Base-by-base conservation (phyloP, 2,329 filamentous ascomycete genomes). In the Arachnopeziza araneosa region DNA sequence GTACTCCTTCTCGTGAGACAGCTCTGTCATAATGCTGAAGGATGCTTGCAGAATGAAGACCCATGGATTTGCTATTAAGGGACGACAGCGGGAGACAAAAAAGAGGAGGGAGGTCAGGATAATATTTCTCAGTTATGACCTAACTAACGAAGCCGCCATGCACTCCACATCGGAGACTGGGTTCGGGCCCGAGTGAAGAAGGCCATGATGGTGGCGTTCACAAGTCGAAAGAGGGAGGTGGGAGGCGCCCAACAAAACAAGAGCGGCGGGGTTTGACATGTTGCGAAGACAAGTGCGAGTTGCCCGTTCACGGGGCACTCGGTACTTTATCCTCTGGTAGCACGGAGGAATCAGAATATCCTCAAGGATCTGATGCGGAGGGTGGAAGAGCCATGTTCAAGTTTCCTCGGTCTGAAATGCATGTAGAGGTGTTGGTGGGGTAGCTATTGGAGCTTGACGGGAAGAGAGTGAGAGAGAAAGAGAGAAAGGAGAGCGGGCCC, bases 1-100 rank as follows among this genome's bases (percentile, higher is more conserved):
- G 24, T 9, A 9, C 52, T 54, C 52, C 24, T 54, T 30, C 24
- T 54, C 52, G 12, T 67, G 48, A 23, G 60, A 26, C 12, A 52
- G 44, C 10, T 57, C 24, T 54, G 50, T 55, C 55, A 24, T 24
- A 50, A 9, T 30, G 23, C 22, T 52, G 21, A n/a, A 52, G 21
- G n/a, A n/a, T 14, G 12, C 8, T 7, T 52, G 51, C 17, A 23
- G 26, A 48, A n/a, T 56, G 61, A 21, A 57, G 52, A n/a, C 57
- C 61, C 48, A 67, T 65, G 30, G 66, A 63, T 21, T 63, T 63
- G 22, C 64, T 60, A 26, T 64, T 63, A 21, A 51, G 24, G 24
- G 9, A 52, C 3, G 50, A 22, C 24, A n/a, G 50, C n/a, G 24
- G 22, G 24, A 3, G 24, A 22, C 10, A n/a, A 24, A 52, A 44